Percentiles rank a stretch among this genome's conserved stretches.
Evolutionary conservation across 2,329 filamentous ascomycete genomes (phyloP).

Genomic region (Sporothrix dimorphospora): DNA sequence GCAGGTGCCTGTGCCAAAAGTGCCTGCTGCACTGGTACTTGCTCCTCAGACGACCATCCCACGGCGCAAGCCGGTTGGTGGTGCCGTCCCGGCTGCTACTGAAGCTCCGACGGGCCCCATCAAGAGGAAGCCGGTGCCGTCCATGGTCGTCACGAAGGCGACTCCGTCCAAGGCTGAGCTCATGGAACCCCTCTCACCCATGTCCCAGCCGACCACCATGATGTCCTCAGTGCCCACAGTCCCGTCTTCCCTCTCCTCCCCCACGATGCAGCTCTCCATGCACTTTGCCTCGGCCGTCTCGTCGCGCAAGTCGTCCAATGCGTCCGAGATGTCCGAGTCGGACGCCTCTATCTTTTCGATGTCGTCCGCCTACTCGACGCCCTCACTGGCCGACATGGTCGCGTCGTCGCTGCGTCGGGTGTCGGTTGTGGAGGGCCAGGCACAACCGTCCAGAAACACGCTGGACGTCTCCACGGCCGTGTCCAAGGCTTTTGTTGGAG

Average conservation of each 20-base stretch:
- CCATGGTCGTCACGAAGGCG: not conserved
- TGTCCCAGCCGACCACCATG: not conserved
- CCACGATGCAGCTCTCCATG: not conserved
- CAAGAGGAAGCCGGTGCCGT: conserved; percentile 25
- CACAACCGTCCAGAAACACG: not conserved
- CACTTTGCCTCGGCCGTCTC: not conserved
- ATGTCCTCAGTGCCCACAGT: not conserved
- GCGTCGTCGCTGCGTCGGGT: not conserved
- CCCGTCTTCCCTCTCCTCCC: not conserved
- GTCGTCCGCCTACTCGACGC: not conserved
- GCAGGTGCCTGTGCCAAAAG: not conserved
- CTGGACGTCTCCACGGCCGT: not conserved
- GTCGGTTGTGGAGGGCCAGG: not conserved
- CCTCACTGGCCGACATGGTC: conserved; percentile 19
- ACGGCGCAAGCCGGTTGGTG: not conserved
- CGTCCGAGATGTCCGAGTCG: conserved; percentile 3
- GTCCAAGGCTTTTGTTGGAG: not conserved
- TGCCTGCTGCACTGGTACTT: not conserved
- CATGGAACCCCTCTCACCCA: not conserved
- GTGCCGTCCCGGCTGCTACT: not conserved
- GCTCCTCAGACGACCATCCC: not conserved
- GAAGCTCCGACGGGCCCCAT: not conserved
- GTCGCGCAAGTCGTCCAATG: conserved; percentile 17
- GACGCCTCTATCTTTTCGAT: not conserved
- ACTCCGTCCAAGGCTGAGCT: not conserved